Evolutionary conservation across 2,329 filamentous ascomycete genomes (phyloP), one percentile per base, ranked within the genome.

Genomic region (Scleromitrula shiraiana): DNA sequence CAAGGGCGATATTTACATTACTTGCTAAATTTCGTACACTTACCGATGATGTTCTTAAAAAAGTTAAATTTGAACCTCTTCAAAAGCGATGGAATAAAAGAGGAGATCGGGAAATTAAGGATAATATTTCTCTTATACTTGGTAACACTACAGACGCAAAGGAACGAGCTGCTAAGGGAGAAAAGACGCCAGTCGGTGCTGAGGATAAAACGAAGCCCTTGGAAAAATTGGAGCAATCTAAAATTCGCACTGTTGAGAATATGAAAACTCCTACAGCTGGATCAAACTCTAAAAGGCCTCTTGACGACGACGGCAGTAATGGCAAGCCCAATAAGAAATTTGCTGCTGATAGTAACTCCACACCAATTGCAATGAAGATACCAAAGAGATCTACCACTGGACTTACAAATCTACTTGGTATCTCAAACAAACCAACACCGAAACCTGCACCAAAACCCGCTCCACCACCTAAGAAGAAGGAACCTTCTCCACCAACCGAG

Each of bases 11-110:
- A n/a, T 68, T 82, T 15, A 68, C 76, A 43, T 70, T 86, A 26
- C 74, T 88, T 62, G 74, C 79, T 5, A 79, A 75, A 42, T 62
- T 65, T 29, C 82, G 81, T 50, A 73, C 81, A 35, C 78, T 73
- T 41, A 77, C 74, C 54, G 78, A 75, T 51, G 71, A 72, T 37
- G 63, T 80, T 29, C 67, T 80, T 35, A 76, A 81, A 54, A 80
- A 76, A 51, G 76, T 80, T 33, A 85, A 85, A 59, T 76, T 88
- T 48, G 75, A 78, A 49, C 79, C 76, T 46, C 75, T 85, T 14
- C 72, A 80, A 33, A 78, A 78, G 52, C 74, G 77, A 7, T 78
- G 84, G 59, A 74, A 73, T 51, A 82, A 62, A 59, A 80, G 79
- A 58, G 82, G 79, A 22, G 81, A 85, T 58, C 72, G 76, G 0